phyloP scores from a whole-genome alignment of 805 yeast species.

The Dipodascus albidus region DNA sequence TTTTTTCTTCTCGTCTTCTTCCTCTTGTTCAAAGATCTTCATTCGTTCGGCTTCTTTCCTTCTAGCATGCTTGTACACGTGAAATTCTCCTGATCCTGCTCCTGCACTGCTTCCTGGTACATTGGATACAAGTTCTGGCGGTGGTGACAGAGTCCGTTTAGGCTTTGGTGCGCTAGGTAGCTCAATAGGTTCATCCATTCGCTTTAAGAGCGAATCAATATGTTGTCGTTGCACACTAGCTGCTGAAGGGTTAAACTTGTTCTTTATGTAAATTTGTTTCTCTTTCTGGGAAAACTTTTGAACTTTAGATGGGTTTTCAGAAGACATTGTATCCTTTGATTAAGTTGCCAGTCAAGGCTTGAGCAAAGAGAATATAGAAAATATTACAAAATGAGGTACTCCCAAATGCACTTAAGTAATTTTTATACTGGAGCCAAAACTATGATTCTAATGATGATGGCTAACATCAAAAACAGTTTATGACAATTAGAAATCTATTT shows the following conservation, averaged over 20 bases:
- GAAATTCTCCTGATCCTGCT: slow-evolving; percentile 30
- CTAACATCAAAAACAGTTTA: no score
- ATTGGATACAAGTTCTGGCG: slow-evolving; percentile 21
- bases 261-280: neutral
- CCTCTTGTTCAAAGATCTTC: slow-evolving; percentile 16
- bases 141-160: slow-evolving; percentile 12
- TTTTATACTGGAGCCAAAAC: no score
- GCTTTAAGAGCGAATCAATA: slow-evolving; percentile 2
- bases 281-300: neutral
- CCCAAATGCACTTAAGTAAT: no score
- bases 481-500: neutral
- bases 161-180: neutral
- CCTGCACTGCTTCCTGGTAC: slow-evolving; percentile 26
- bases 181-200: neutral
- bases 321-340: neutral
- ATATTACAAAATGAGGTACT: no score
- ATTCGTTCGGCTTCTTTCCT: slow-evolving; percentile 22
- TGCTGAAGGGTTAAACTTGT: neutral
- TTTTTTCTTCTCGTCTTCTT: slow-evolving; percentile 13
- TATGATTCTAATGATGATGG: no score
- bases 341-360: neutral
- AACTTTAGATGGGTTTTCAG: neutral
- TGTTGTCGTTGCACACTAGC: slow-evolving; percentile 5
- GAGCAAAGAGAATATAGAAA: no score
- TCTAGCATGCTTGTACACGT: slow-evolving; percentile 24